Conservation (phyloP, 305 asterid genomes). For the Solanum hybrid region DNA sequence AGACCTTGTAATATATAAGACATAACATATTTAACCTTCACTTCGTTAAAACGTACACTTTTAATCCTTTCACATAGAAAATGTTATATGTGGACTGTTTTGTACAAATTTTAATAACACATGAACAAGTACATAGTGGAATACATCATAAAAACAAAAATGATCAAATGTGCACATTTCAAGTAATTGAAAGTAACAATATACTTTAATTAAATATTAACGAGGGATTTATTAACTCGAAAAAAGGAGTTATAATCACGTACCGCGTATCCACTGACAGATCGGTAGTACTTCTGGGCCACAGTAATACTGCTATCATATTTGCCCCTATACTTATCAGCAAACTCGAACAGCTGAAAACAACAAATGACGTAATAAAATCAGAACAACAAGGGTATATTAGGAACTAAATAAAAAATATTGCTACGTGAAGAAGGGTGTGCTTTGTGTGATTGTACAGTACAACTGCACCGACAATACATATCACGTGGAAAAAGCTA, state of each 20-base stretch:
- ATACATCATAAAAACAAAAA: not conserved
- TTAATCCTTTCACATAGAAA: not conserved
- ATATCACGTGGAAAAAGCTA: constrained; percentile 21
- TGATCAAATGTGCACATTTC: not conserved
- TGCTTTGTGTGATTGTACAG: not conserved
- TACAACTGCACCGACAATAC: constrained; percentile 24
- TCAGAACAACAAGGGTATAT: not conserved
- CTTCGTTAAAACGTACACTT: not conserved
- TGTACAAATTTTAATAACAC: not conserved
- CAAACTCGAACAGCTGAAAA: constrained; percentile 85
- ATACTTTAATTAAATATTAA: not conserved
- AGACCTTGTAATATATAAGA: not conserved
- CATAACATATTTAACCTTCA: not conserved
- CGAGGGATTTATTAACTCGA: not conserved
- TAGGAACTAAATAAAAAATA: not conserved
- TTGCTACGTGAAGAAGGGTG: too few relatives aligned
- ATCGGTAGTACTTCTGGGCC: constrained; percentile 90
- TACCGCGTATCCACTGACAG: constrained; percentile 98
- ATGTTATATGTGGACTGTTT: not conserved
- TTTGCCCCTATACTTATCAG: constrained; percentile 97
- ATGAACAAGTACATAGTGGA: not conserved
- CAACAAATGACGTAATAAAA: constrained; percentile 10
- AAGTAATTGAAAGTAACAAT: not conserved
- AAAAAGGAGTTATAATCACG: constrained; percentile 17
- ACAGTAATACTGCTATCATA: constrained; percentile 86